Conservation (phyloP, 2,329 filamentous ascomycete species). For the Nemania sp. region DNA sequence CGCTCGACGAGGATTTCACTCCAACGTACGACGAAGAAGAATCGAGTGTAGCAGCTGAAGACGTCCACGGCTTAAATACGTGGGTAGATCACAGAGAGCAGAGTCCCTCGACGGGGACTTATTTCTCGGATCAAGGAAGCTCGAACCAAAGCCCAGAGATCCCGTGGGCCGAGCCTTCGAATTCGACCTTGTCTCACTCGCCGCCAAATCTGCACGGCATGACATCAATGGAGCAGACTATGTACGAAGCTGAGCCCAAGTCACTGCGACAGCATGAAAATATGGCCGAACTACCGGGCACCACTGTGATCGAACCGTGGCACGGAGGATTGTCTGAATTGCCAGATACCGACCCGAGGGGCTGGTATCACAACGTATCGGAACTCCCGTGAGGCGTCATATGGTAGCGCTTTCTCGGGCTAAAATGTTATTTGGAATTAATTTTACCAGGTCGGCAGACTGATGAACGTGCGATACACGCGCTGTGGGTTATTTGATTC, state of each 20-base stretch:
- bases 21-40: constrained; percentile 18
- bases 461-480: background rate
- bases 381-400: constrained; percentile 10
- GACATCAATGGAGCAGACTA: constrained; percentile 16
- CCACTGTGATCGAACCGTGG: constrained; percentile 24
- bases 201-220: constrained; percentile 12
- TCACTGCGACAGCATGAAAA: background rate
- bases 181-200: background rate
- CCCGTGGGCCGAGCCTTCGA: constrained; percentile 14
- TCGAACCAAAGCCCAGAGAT: constrained; percentile 6
- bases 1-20: constrained; percentile 22
- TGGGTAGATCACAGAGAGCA: constrained; percentile 21
- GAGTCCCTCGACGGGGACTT: constrained; percentile 1
- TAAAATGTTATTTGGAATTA: background rate
- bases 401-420: background rate
- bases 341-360: constrained; percentile 10
- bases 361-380: constrained; percentile 12
- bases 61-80: constrained; percentile 16
- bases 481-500: background rate
- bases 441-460: too few species aligned
- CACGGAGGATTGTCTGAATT: constrained; percentile 23
- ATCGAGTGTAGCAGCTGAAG: constrained; percentile 11
- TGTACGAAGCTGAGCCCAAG: constrained; percentile 17
- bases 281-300: constrained; percentile 22
- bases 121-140: constrained; percentile 10